Conservation (phyloP, 139 green algal genomes). For the Auxenochlorella pyrenoidosa region DNA sequence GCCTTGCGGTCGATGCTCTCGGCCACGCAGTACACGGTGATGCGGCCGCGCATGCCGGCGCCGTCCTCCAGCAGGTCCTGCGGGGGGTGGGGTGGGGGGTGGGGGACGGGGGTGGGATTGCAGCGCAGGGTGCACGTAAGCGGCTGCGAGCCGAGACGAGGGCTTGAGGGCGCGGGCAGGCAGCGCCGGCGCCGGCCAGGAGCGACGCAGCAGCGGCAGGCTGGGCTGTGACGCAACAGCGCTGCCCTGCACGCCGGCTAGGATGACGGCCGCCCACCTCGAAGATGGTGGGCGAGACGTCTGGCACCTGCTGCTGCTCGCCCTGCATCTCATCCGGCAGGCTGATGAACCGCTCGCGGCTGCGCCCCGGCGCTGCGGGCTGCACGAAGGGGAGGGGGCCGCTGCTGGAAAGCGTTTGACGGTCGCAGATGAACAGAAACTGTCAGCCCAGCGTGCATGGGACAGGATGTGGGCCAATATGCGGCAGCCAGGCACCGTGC, state of each 20-base stretch:
- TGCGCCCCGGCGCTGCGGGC: slow-evolving; percentile 27
- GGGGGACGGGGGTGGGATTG: background rate
- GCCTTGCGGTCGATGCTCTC: slow-evolving; percentile 60
- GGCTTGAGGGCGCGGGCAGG: background rate
- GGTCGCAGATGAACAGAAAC: too few species aligned
- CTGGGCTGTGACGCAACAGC: background rate
- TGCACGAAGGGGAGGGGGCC: background rate
- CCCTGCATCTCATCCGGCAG: slow-evolving; percentile 62
- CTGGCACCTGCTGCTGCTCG: background rate
- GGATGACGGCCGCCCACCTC: slow-evolving; percentile 13
- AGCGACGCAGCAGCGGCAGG: too few species aligned
- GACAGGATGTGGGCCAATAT: too few species aligned
- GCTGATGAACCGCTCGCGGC: slow-evolving; percentile 57
- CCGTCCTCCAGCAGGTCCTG: slow-evolving; percentile 34
- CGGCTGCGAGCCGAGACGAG: too few species aligned
- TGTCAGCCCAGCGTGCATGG: background rate
- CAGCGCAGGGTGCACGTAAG: too few species aligned
- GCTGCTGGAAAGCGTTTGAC: background rate
- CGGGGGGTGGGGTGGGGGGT: background rate
- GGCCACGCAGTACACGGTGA: slow-evolving; percentile 74
- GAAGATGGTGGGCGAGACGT: slow-evolving; percentile 40
- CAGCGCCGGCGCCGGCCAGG: background rate
- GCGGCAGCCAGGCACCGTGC: too few species aligned
- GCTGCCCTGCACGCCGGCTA: too few species aligned
- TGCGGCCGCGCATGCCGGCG: slow-evolving; percentile 47